Percentiles rank a stretch among this genome's conserved stretches.
phyloP scores from a whole-genome alignment of 1,139 yeast species.

The Nakaseomyces bracarensis region DNA sequence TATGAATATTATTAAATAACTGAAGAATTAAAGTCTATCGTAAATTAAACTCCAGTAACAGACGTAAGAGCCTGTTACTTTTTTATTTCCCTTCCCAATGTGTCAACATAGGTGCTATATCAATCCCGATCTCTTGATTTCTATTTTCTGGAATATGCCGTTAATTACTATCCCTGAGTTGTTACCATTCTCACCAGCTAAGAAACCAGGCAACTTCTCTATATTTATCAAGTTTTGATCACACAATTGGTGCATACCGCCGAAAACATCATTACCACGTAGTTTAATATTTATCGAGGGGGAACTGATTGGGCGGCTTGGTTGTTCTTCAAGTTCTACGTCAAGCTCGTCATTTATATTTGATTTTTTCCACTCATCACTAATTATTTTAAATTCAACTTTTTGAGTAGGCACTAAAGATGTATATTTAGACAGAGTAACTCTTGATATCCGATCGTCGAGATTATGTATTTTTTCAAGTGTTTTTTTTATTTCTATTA shows the following conservation, averaged over 20 bases:
- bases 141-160: conserved; percentile 34
- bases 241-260: conserved; percentile 70
- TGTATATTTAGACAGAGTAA: conserved; percentile 13
- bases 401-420: conserved; percentile 22
- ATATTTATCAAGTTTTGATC: conserved; percentile 46
- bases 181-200: conserved; percentile 68
- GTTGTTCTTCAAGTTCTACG: conserved; percentile 10
- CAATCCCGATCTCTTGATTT: conserved; percentile 13
- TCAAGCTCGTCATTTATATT: conserved; percentile 15
- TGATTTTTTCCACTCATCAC: conserved; percentile 5
- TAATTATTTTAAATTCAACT: conserved; percentile 14
- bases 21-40: too few species aligned
- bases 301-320: background rate
- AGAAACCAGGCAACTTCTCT: conserved; percentile 57
- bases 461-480: conserved; percentile 14
- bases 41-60: too few species aligned
- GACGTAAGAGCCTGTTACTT: too few species aligned
- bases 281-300: conserved; percentile 35
- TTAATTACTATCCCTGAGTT: conserved; percentile 42
- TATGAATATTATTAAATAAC: background rate
- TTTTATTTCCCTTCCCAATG: background rate
- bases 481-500: conserved; percentile 35
- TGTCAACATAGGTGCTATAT: conserved; percentile 5
- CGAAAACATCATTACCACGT: conserved; percentile 71
- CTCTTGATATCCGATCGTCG: background rate